These are phyloP conservation scores for Ganoderma sp. DNA, from an alignment of 1,284 basidiomycete species.

Conservation along the genomic window DNA sequence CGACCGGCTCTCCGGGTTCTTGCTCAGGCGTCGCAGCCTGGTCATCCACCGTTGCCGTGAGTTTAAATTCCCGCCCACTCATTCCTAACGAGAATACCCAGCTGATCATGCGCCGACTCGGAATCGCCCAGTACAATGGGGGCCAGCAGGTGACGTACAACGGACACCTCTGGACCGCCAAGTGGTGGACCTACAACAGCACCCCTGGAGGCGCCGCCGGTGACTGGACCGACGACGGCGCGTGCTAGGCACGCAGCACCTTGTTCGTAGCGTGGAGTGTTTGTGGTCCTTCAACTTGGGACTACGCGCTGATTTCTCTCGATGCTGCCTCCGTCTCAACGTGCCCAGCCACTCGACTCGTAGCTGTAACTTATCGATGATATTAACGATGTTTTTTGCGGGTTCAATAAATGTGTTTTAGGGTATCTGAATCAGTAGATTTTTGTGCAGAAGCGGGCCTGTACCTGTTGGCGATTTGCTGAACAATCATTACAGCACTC, in stretches of 20 bases:
- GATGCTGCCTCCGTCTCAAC: neutral
- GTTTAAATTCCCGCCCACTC: slow-evolving; percentile 30
- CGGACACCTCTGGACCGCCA: slow-evolving; percentile 61
- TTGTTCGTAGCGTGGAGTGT: neutral
- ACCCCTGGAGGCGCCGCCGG: slow-evolving; percentile 49
- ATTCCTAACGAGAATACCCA: neutral
- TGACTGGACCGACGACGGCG: slow-evolving; percentile 51
- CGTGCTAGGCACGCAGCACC: slow-evolving; percentile 36
- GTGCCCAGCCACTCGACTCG: neutral
- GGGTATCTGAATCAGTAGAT: neutral
- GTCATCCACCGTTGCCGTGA: slow-evolving; percentile 50
- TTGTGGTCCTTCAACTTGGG: no score
- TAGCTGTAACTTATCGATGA: neutral
- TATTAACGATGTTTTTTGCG: neutral
- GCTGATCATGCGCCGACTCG: neutral
- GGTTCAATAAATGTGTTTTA: neutral
- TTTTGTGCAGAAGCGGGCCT: no score
- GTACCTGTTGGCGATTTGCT: no score
- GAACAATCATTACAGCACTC: no score
- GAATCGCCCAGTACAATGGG: slow-evolving; percentile 48
- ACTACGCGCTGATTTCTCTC: neutral
- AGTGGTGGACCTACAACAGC: slow-evolving; percentile 60
- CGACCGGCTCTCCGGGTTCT: slow-evolving; percentile 36
- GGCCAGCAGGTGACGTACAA: slow-evolving; percentile 52
- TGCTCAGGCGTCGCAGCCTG: slow-evolving; percentile 57